Conservation (phyloP, 495 filamentous ascomycete genomes). For the Penicillium silybi region DNA sequence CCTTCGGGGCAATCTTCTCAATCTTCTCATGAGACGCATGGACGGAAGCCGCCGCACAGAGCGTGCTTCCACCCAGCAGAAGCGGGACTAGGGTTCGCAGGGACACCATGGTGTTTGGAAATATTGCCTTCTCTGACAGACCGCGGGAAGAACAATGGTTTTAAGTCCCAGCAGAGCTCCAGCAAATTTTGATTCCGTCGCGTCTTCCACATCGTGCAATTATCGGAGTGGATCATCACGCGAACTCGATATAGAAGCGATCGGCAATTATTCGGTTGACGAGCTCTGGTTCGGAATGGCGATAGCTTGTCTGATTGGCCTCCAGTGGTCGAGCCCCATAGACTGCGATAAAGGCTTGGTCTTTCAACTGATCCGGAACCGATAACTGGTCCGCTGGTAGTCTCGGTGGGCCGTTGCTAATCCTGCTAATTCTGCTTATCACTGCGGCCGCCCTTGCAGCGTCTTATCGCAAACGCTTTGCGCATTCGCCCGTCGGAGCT, state of each 20-base stretch:
- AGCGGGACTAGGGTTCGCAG: conserved; percentile 12
- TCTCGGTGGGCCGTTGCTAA: not conserved
- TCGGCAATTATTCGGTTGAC: conserved; percentile 1
- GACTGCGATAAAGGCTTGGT: not conserved
- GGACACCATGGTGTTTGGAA: conserved; percentile 8
- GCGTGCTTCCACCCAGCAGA: conserved; percentile 12
- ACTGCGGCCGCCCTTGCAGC: not conserved
- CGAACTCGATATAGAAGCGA: conserved; percentile 6
- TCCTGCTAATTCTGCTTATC: too few relatives aligned
- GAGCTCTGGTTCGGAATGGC: conserved; percentile 5
- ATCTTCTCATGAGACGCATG: conserved; percentile 27
- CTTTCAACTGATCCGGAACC: not conserved
- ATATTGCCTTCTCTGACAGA: not conserved
- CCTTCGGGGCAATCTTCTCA: conserved; percentile 54
- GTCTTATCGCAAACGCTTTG: not conserved
- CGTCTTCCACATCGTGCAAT: not conserved
- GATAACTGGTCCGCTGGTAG: not conserved
- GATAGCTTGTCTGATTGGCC: conserved; percentile 12
- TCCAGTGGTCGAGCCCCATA: conserved; percentile 9
- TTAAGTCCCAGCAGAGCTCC: not conserved
- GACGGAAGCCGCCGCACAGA: conserved; percentile 6
- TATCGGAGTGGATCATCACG: conserved; percentile 4
- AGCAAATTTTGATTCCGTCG: not conserved
- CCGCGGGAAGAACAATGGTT: not conserved
- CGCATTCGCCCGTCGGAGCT: not conserved